Percentiles rank a stretch among this genome's conserved stretches.
Conservation (phyloP, 129 eudicot genomes). For the Kitagawia praeruptora region DNA sequence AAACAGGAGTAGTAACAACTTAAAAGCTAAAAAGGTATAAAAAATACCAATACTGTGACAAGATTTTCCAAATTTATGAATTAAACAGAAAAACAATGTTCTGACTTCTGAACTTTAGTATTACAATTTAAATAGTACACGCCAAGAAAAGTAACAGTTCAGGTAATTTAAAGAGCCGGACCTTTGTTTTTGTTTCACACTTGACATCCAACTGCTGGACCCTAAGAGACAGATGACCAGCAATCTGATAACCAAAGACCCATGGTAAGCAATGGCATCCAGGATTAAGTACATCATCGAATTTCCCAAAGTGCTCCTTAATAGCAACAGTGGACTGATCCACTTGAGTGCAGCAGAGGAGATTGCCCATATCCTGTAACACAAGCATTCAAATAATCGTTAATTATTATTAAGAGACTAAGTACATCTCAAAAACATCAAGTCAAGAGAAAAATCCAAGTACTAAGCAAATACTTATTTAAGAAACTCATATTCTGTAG, state of each 20-base stretch:
- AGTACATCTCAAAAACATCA: neutral
- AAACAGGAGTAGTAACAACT: neutral
- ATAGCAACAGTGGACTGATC: conserved; percentile 93
- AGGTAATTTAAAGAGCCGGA: neutral
- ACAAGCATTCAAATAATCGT: neutral
- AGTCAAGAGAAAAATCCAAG: too few species aligned
- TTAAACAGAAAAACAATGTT: neutral
- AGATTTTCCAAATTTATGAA: neutral
- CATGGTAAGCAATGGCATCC: conserved; percentile 91
- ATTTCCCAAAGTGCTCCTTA: conserved; percentile 75
- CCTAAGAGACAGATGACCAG: conserved; percentile 74
- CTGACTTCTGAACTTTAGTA: neutral
- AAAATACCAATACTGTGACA: neutral
- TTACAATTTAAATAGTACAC: neutral
- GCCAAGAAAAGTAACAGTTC: neutral
- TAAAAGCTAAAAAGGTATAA: neutral
- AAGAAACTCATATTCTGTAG: too few species aligned
- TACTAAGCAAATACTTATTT: too few species aligned
- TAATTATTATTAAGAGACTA: neutral
- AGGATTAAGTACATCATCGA: conserved; percentile 75
- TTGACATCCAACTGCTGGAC: conserved; percentile 78
- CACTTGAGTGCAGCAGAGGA: conserved; percentile 67
- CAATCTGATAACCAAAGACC: conserved; percentile 66
- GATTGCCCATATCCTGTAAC: conserved; percentile 55
- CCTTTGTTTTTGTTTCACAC: conserved; percentile 96